Evolutionary conservation across 345 rosid genomes (phyloP).

Genomic region (Citropsis articulata): DNA sequence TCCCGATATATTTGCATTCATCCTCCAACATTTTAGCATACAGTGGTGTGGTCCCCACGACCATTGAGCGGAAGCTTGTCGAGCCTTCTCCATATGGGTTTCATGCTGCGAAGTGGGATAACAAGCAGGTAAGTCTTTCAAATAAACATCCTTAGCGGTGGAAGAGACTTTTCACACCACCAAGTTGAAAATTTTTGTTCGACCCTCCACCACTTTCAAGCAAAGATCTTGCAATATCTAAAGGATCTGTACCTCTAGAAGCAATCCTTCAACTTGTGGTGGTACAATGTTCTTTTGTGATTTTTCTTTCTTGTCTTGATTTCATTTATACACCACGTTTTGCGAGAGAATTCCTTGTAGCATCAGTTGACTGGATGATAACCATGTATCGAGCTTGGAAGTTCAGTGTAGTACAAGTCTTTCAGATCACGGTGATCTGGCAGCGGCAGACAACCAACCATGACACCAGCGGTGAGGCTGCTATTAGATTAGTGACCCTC

Average conservation of each 20-base stretch:
- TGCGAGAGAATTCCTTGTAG: slow-evolving; percentile 56
- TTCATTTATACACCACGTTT: slow-evolving; percentile 49
- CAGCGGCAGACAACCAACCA: slow-evolving; percentile 89
- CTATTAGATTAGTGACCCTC: slow-evolving; percentile 51
- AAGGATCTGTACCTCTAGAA: slow-evolving; percentile 43
- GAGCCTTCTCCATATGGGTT: slow-evolving; percentile 57
- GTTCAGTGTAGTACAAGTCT: slow-evolving; percentile 48
- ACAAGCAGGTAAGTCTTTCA: slow-evolving; percentile 68
- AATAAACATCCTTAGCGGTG: slow-evolving; percentile 72
- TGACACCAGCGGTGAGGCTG: slow-evolving; percentile 60
- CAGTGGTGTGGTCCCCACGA: slow-evolving; percentile 65
- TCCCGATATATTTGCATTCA: slow-evolving; percentile 72
- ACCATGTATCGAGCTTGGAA: slow-evolving; percentile 69
- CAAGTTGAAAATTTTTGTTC: slow-evolving; percentile 54
- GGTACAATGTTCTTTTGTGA: slow-evolving; percentile 44
- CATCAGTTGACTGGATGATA: slow-evolving; percentile 56
- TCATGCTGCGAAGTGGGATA: slow-evolving; percentile 71
- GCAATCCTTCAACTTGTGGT: slow-evolving; percentile 41
- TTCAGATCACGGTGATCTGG: slow-evolving; percentile 72
- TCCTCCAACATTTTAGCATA: slow-evolving; percentile 63
- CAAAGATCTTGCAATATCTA: slow-evolving; percentile 58
- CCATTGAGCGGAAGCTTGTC: slow-evolving; percentile 63
- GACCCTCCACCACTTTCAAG: slow-evolving; percentile 68
- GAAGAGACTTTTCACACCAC: slow-evolving; percentile 79
- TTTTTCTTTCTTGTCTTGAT: slow-evolving; percentile 51